Evolutionary conservation across 805 yeast genomes (phyloP).

Genomic region (Candida palmyrensis): DNA sequence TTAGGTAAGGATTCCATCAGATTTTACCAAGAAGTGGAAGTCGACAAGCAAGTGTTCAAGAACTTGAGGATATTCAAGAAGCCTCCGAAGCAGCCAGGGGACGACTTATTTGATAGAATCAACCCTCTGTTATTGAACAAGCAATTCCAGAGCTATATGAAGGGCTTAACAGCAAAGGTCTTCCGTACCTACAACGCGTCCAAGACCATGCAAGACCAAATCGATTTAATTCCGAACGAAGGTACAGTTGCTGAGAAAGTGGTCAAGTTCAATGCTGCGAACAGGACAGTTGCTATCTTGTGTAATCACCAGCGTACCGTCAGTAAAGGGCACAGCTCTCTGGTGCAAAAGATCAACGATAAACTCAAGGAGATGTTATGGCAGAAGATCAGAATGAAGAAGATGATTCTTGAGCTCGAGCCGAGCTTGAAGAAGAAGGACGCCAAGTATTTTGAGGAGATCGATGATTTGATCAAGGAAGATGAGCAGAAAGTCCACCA

Average conservation of each 20-base stretch:
- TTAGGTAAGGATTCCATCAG: slow-evolving; percentile 94
- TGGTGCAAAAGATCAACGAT: slow-evolving; percentile 75
- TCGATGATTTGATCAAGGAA: slow-evolving; percentile 62
- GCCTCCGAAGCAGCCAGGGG: slow-evolving; percentile 86
- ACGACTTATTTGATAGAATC: slow-evolving; percentile 85
- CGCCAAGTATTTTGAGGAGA: slow-evolving; percentile 58
- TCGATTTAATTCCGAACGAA: slow-evolving; percentile 77
- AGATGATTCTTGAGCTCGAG: slow-evolving; percentile 65
- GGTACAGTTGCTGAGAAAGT: slow-evolving; percentile 88
- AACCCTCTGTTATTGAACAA: slow-evolving; percentile 80
- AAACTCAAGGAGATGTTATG: slow-evolving; percentile 76
- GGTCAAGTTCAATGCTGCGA: slow-evolving; percentile 87
- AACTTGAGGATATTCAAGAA: slow-evolving; percentile 83
- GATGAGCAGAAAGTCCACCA: slow-evolving; percentile 56
- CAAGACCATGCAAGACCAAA: slow-evolving; percentile 92
- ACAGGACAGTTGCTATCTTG: slow-evolving; percentile 88
- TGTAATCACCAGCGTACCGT: slow-evolving; percentile 97
- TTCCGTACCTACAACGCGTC: slow-evolving; percentile 97
- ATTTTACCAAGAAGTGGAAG: slow-evolving; percentile 88
- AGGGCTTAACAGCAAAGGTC: slow-evolving; percentile 92
- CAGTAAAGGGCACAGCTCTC: slow-evolving; percentile 74
- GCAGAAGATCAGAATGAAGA: slow-evolving; percentile 73
- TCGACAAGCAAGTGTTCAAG: slow-evolving; percentile 87
- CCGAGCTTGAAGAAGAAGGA: slow-evolving; percentile 46
- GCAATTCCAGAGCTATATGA: slow-evolving; percentile 84